These are phyloP conservation scores for Andalucia godoyi DNA, from an alignment of 78 protist species.

Conservation along the genomic window DNA sequence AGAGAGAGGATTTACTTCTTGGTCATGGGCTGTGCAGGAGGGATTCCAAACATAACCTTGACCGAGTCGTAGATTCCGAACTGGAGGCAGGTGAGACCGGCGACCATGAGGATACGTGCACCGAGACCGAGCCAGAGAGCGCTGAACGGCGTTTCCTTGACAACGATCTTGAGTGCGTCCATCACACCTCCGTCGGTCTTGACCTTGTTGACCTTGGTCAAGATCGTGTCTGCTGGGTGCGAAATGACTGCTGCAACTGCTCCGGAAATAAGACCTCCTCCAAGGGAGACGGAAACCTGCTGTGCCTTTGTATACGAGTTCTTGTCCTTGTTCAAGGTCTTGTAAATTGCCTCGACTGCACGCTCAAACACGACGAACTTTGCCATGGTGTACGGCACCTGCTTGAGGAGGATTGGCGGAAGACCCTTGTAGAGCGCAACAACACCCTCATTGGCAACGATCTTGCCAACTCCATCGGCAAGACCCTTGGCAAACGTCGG, in stretches of 20 bases:
- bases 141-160: slow-evolving; percentile 19
- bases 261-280: slow-evolving; percentile 82
- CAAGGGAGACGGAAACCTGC: slow-evolving; percentile 60
- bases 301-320: not conserved
- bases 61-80: slow-evolving; percentile 35
- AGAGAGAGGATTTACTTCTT: too few species aligned
- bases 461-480: not conserved
- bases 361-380: slow-evolving; percentile 53
- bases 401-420: slow-evolving; percentile 58
- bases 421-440: not conserved
- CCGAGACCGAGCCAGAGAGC: slow-evolving; percentile 39
- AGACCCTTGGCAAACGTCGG: not conserved
- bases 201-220: slow-evolving; percentile 45
- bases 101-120: slow-evolving; percentile 59
- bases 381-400: slow-evolving; percentile 83
- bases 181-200: slow-evolving; percentile 4
- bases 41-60: slow-evolving; percentile 19
- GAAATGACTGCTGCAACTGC: slow-evolving; percentile 72
- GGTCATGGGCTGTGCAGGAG: too few species aligned
- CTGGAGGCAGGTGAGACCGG: slow-evolving; percentile 63
- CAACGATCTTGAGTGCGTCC: not conserved
- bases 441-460: not conserved
- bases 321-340: slow-evolving; percentile 16
- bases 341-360: slow-evolving; percentile 29
- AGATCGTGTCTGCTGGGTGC: slow-evolving; percentile 83